Conservation (phyloP, 2,329 filamentous ascomycete genomes). For the Epichloe aotearoae region DNA sequence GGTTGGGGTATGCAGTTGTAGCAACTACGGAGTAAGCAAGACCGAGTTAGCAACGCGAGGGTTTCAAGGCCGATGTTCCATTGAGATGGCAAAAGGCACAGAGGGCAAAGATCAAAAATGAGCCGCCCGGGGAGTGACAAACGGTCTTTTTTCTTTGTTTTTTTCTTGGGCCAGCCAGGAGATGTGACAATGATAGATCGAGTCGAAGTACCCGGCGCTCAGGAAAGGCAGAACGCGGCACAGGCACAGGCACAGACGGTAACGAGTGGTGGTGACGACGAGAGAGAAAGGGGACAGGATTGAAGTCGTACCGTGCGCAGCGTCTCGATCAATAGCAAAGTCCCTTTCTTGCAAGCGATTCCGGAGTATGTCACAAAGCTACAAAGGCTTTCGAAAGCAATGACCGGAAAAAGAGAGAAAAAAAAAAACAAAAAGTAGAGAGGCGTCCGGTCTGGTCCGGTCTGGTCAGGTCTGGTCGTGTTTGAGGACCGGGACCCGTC, state of each 20-base stretch:
- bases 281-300: not conserved
- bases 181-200: conserved; percentile 5
- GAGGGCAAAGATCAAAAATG: not conserved
- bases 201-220: not conserved
- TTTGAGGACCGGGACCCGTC: not conserved
- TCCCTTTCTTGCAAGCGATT: conserved; percentile 20
- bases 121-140: not conserved
- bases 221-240: not conserved
- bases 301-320: conserved; percentile 2
- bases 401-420: not conserved
- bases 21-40: not conserved
- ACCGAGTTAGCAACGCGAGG: not conserved
- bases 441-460: not conserved
- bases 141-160: too few relatives aligned
- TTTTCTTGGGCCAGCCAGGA: conserved; percentile 6
- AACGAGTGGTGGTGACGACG: not conserved
- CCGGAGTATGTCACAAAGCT: conserved; percentile 14
- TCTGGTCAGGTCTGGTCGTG: not conserved
- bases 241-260: not conserved
- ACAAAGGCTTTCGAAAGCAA: not conserved
- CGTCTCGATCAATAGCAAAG: conserved; percentile 23
- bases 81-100: too few relatives aligned
- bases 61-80: not conserved
- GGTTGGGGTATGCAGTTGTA: conserved; percentile 5
- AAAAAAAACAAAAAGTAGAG: not conserved